These are phyloP conservation scores for Fusarium odoratissimum DNA, from an alignment of 2,329 filamentous ascomycete species.

Conservation along the genomic window DNA sequence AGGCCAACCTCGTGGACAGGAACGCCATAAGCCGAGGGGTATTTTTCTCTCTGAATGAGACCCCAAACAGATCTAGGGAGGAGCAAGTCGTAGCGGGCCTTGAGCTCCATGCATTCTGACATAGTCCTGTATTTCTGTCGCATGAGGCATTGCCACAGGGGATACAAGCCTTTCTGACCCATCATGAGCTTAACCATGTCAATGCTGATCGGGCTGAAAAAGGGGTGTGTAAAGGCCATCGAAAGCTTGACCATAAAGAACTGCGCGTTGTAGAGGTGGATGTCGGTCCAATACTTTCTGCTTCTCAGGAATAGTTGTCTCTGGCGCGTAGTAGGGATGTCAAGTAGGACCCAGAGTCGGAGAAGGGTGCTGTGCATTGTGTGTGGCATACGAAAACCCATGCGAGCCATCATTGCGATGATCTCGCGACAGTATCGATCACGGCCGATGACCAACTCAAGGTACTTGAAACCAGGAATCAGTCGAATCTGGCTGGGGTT, in stretches of 20 bases:
- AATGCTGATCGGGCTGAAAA: conserved; percentile 62
- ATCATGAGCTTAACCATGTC: conserved; percentile 68
- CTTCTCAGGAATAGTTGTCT: conserved; percentile 68
- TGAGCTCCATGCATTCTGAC: conserved; percentile 66
- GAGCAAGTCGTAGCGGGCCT: conserved; percentile 67
- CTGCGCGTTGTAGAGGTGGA: conserved; percentile 70
- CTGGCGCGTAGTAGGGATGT: conserved; percentile 67
- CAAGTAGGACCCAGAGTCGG: conserved; percentile 80
- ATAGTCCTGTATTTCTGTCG: conserved; percentile 62
- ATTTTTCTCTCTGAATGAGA: conserved; percentile 30
- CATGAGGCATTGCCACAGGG: conserved; percentile 71
- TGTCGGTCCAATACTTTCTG: conserved; percentile 64
- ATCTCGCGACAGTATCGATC: conserved; percentile 70
- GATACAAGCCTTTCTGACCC: conserved; percentile 65
- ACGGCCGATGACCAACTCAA: conserved; percentile 73
- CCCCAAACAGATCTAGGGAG: conserved; percentile 50
- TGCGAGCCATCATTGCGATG: conserved; percentile 67
- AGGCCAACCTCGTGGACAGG: conserved; percentile 63
- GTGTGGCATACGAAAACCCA: conserved; percentile 67
- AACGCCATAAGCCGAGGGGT: conserved; percentile 61
- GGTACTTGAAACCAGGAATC: conserved; percentile 74
- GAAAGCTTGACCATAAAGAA: conserved; percentile 78
- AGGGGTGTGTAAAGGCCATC: conserved; percentile 75
- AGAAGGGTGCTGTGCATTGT: conserved; percentile 61
- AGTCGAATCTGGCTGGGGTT: conserved; percentile 53